A percentile compares a stretch with the other conserved stretches of the same genome.
phyloP scores from a whole-genome alignment of 495 filamentous ascomycete species.

The Rhizodiscina lignyota region DNA sequence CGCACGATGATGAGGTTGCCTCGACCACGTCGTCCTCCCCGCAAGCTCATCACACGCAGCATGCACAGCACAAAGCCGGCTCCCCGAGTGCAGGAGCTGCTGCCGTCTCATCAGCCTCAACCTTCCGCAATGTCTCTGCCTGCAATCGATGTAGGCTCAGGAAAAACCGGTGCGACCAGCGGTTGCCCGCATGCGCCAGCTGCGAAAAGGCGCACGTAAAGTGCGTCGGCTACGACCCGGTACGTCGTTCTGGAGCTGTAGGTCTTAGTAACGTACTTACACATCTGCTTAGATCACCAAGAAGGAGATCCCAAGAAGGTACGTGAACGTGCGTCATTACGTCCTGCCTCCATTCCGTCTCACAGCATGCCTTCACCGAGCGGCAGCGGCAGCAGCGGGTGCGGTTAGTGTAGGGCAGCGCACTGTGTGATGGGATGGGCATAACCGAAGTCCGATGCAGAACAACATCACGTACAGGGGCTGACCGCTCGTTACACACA shows the following conservation, averaged over 20 bases:
- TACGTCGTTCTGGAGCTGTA: too few species aligned
- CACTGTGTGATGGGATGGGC: too few species aligned
- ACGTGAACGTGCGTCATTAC: conserved; percentile 12
- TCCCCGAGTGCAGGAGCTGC: neutral
- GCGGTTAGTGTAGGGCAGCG: too few species aligned
- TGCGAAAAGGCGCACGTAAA: conserved; percentile 81
- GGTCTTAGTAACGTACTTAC: too few species aligned
- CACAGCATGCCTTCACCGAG: too few species aligned
- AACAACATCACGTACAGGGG: too few species aligned
- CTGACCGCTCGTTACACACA: neutral
- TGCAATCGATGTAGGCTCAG: conserved; percentile 84
- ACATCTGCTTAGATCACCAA: too few species aligned
- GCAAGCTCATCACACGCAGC: too few species aligned
- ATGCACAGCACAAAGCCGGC: too few species aligned
- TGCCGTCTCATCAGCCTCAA: conserved; percentile 25
- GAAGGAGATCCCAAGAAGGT: conserved; percentile 75
- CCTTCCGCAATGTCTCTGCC: conserved; percentile 86
- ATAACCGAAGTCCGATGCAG: too few species aligned
- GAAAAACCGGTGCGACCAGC: conserved; percentile 91
- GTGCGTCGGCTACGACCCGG: conserved; percentile 89
- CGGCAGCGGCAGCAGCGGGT: too few species aligned
- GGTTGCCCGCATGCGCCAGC: conserved; percentile 70
- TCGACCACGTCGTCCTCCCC: neutral
- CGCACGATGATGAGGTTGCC: neutral
- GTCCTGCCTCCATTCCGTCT: too few species aligned